phyloP scores from a whole-genome alignment of 495 filamentous ascomycete genomes.

The Cairneyella variabilis region DNA sequence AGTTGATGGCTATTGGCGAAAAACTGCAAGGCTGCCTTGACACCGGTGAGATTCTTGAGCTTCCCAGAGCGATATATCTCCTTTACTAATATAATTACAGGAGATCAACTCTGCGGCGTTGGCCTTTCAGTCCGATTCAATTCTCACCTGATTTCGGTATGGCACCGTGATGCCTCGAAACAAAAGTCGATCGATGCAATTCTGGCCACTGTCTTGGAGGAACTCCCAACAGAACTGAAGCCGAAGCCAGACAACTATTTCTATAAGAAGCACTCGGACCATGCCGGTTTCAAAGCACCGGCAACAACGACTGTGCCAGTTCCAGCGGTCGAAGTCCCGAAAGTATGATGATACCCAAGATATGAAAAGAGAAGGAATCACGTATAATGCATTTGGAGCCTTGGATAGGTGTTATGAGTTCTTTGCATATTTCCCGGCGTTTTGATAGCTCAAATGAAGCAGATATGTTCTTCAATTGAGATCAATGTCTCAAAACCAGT shows the following conservation, averaged over 20 bases:
- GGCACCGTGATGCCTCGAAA: slow-evolving; percentile 78
- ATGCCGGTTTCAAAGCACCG: slow-evolving; percentile 52
- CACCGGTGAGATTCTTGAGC: slow-evolving; percentile 45
- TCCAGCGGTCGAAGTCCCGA: slow-evolving; percentile 18
- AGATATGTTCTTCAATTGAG: not conserved
- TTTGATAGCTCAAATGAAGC: not conserved
- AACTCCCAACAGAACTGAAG: slow-evolving; percentile 60
- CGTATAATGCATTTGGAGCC: slow-evolving; percentile 8
- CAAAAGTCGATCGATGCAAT: slow-evolving; percentile 69
- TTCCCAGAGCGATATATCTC: not conserved
- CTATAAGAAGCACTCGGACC: slow-evolving; percentile 56
- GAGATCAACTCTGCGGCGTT: slow-evolving; percentile 78
- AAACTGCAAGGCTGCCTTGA: slow-evolving; percentile 73
- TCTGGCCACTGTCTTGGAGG: slow-evolving; percentile 61
- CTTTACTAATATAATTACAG: slow-evolving; percentile 32
- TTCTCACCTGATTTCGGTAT: slow-evolving; percentile 75
- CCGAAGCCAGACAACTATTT: slow-evolving; percentile 70
- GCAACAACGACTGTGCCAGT: slow-evolving; percentile 4
- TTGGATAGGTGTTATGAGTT: slow-evolving; percentile 14
- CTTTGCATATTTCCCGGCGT: slow-evolving; percentile 21
- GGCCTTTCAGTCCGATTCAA: slow-evolving; percentile 70
- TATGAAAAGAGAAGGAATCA: slow-evolving; percentile 1
- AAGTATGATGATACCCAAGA: slow-evolving; percentile 17
- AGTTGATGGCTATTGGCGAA: slow-evolving; percentile 81
- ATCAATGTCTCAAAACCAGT: too few relatives aligned